Percentiles rank a stretch among this genome's conserved stretches.
Evolutionary conservation across 306 rosid genomes (phyloP).

Genomic region (Arachis stenosperma): DNA sequence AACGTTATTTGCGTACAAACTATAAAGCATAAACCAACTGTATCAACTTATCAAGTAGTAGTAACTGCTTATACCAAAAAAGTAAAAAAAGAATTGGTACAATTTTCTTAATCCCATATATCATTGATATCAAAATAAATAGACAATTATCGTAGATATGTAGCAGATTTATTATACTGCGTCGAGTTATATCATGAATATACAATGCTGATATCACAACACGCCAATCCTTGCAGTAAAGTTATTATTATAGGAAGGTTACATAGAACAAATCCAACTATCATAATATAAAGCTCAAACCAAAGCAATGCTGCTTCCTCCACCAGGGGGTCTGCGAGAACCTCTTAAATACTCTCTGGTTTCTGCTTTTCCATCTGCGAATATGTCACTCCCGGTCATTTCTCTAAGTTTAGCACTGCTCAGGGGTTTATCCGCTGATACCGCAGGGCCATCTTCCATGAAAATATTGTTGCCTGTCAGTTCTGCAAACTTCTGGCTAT

Average conservation of each 20-base stretch:
- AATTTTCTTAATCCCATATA: background rate
- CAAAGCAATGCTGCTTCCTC: constrained; percentile 83
- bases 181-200: constrained; percentile 23
- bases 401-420: constrained; percentile 84
- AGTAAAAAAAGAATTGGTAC: background rate
- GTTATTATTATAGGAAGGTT: constrained; percentile 7
- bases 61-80: background rate
- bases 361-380: constrained; percentile 79
- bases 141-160: constrained; percentile 20
- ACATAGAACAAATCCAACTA: constrained; percentile 4
- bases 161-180: constrained; percentile 31
- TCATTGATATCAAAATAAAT: constrained; percentile 18
- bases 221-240: constrained; percentile 33
- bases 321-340: constrained; percentile 83
- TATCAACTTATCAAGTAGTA: too few species aligned
- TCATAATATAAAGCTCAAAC: constrained; percentile 43
- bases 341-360: constrained; percentile 68
- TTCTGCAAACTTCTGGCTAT: constrained; percentile 80
- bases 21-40: constrained; percentile 2
- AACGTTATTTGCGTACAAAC: background rate
- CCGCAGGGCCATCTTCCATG: constrained; percentile 63
- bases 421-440: constrained; percentile 62
- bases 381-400: constrained; percentile 87
- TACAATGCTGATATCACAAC: constrained; percentile 39
- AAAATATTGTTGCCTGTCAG: constrained; percentile 83